Base-by-base conservation (phyloP, 2,329 filamentous ascomycete genomes). In the Neodidymelliopsis sp. region DNA sequence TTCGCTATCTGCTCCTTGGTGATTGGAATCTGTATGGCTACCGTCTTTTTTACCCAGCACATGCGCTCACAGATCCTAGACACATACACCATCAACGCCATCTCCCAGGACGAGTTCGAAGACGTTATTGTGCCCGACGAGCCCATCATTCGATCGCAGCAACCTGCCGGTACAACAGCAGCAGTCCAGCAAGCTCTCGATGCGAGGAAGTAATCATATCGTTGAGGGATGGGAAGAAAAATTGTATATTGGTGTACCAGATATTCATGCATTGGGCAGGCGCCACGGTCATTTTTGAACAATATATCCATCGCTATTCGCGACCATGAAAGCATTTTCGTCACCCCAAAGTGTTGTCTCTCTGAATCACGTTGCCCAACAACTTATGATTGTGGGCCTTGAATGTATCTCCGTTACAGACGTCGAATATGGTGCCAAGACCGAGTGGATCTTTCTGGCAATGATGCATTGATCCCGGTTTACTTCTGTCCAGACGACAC, bases 51-150 rank as follows among this genome's bases (percentile, higher is more conserved):
- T 27, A 15, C 10, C 23, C 6, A 27, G 19, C 9, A 11, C 38
- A 9, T 20, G 3, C 31, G 39, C 66, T 65, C 3, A 68, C 47
- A 3, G 8, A 28, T 9, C 6, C 7, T 37, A 89, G 87, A 89
- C 69, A 76, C 81, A 44, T 89, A 84, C 72, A 90, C 87, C 30
- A 88, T 99, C 70, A 84, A 81, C 59, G 91, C 90, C 44, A 89
- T 99, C 68, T 91, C 93, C 31, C 94, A 97, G 75, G 94, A 97
- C 74, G 90, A 97, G 60, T 99, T 99, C 77, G 90, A 92, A 49
- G 94, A 99, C 71, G 92, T 97, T 63, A 87, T 91, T 70, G 87
- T 97, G 27, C 94, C 94, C 20, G 89, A 90, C 70, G 79, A 82
- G 41, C 87, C 90, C 36, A 73, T 75, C 38, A 76, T 80, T 51